Evolutionary conservation across 2,329 filamentous ascomycete genomes (phyloP), one percentile per base, ranked within the genome.

Genomic region (Ilyonectria mors-panacis): DNA sequence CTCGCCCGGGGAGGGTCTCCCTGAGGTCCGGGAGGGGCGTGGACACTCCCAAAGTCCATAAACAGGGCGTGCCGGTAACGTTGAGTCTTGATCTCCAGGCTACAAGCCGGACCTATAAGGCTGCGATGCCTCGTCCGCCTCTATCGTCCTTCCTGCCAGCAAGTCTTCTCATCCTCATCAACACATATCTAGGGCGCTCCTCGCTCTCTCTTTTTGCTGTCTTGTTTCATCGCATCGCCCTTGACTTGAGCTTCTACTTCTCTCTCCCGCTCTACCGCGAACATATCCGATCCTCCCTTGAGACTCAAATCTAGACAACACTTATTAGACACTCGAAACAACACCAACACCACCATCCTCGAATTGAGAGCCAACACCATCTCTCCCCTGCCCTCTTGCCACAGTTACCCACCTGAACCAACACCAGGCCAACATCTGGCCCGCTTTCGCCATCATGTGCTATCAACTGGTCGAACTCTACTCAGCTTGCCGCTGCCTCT

Each of bases 401-500:
- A 60, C 30, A 58, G 45, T 50, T 63, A 47, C 55, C 54, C 64
- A 59, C 62, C 45, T 51, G 48, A 55, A 19, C 37, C 72, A 59
- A 66, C 59, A 42, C 61, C 66, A 65, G 60, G 66, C 70, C 67
- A 72, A 67, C 47, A 65, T 59, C 63, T 57, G 61, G 57, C 55
- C 69, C 56, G 53, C 47, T 37, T 70, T 54, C 59, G 28, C 58
- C 79, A 85, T 72, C 68, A 97, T 97, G 94, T 97, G 94, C 78
- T 95, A 94, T 78, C 93, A 95, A 83, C 83, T 97, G 69, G 85
- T 95, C 75, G 94, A 97, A 81, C 87, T 93, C 66, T 97, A 94
- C 85, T 91, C 94, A 62, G 93, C 92, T 63, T 97, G 94, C 86
- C 89, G 91, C 70, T 97, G 94, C 82, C 87, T 95, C 74, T 97